These are phyloP conservation scores for Colletotrichum limetticola DNA, from an alignment of 2,329 filamentous ascomycete genomes.

Conservation along the genomic window DNA sequence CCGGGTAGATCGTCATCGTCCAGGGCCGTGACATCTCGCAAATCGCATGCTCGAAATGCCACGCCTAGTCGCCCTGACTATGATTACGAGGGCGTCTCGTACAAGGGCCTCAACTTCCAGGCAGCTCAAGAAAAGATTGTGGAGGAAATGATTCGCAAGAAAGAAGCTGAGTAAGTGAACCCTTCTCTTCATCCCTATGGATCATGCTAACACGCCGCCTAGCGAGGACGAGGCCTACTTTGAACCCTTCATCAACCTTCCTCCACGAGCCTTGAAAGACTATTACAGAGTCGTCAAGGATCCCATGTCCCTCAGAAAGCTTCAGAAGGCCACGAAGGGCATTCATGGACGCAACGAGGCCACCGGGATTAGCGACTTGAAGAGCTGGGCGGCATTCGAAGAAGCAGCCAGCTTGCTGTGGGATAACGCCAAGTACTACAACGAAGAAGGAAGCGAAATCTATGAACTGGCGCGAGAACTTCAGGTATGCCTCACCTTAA, in stretches of 20 bases:
- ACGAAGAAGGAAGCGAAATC: constrained; percentile 91
- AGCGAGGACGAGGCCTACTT: constrained; percentile 77
- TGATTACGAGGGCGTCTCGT: constrained; percentile 67
- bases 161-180: constrained; percentile 70
- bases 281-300: constrained; percentile 88
- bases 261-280: constrained; percentile 79
- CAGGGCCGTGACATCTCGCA: constrained; percentile 46
- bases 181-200: not conserved
- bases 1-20: constrained; percentile 47
- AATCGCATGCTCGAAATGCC: constrained; percentile 45
- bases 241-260: constrained; percentile 81
- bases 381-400: constrained; percentile 84
- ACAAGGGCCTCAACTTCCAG: constrained; percentile 81
- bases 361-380: constrained; percentile 75
- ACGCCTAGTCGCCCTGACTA: constrained; percentile 58
- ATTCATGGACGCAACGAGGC: constrained; percentile 74
- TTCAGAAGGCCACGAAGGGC: constrained; percentile 82
- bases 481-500: constrained; percentile 64
- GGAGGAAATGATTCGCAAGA: constrained; percentile 76
- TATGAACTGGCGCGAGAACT: constrained; percentile 81
- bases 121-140: constrained; percentile 89
- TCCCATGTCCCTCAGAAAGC: constrained; percentile 80
- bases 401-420: constrained; percentile 84
- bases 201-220: constrained; percentile 14
- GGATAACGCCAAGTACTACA: constrained; percentile 89